Percentiles rank a stretch among this genome's conserved stretches.
Evolutionary conservation across 768 basidiomycete species (phyloP).

Genomic region (Zangia roseola): DNA sequence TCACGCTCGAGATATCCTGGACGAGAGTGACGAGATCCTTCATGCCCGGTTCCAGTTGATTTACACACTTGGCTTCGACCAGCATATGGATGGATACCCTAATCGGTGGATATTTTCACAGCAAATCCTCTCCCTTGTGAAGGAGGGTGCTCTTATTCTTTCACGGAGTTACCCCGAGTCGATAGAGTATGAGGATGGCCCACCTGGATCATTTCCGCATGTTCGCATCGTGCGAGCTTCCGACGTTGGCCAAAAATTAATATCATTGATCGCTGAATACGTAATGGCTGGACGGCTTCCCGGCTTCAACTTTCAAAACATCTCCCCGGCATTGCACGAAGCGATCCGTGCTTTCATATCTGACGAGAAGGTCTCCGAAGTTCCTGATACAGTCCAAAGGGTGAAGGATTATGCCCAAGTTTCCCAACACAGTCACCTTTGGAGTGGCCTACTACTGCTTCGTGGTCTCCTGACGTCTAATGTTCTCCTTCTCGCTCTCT

Average conservation of each 20-base stretch:
- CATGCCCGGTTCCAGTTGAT: slow-evolving; percentile 47
- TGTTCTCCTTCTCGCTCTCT: slow-evolving; percentile 23
- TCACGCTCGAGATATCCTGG: slow-evolving; percentile 18
- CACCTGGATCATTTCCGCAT: slow-evolving; percentile 6
- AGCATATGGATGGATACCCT: slow-evolving; percentile 38
- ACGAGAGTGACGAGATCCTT: slow-evolving; percentile 25
- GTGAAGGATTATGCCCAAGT: background rate
- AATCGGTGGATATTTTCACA: slow-evolving; percentile 42
- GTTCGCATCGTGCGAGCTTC: slow-evolving; percentile 11
- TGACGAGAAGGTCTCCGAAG: slow-evolving; percentile 2
- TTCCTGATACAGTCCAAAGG: background rate
- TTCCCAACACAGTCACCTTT: slow-evolving; percentile 1
- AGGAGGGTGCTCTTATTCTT: slow-evolving; percentile 4
- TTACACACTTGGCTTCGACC: slow-evolving; percentile 42
- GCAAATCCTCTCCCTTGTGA: slow-evolving; percentile 26
- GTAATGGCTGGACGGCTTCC: slow-evolving; percentile 8
- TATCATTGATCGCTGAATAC: slow-evolving; percentile 8
- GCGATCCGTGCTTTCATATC: slow-evolving; percentile 17
- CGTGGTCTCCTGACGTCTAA: slow-evolving; percentile 32
- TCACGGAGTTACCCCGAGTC: background rate
- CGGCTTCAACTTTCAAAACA: background rate
- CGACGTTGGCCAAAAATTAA: slow-evolving; percentile 2
- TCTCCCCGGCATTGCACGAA: background rate
- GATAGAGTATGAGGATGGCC: slow-evolving; percentile 6
- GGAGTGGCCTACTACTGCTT: slow-evolving; percentile 25